Evolutionary conservation across 352 stramenopile genomes (phyloP).

Genomic region (Globisporangium rhizosaccharum): DNA sequence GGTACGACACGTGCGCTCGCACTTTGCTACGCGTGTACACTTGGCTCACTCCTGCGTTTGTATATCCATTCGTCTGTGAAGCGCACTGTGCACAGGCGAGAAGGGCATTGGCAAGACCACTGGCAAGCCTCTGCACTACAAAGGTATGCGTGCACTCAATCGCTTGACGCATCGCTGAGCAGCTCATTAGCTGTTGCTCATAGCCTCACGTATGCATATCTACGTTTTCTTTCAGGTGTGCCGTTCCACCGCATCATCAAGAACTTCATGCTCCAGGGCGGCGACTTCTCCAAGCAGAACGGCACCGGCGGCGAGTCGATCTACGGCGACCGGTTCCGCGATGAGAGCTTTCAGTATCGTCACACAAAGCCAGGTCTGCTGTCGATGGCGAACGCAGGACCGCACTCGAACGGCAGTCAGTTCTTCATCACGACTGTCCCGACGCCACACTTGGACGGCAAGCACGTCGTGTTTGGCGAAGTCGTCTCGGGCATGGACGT

Average conservation of each 20-base stretch:
- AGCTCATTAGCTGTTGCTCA: neutral
- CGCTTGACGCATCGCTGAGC: neutral
- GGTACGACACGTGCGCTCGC: slow-evolving; percentile 11
- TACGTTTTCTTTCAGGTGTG: slow-evolving; percentile 22
- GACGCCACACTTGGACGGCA: slow-evolving; percentile 96
- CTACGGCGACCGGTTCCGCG: slow-evolving; percentile 76
- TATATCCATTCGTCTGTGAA: neutral
- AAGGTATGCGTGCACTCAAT: slow-evolving; percentile 16
- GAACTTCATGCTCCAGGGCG: slow-evolving; percentile 82
- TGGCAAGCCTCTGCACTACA: slow-evolving; percentile 55
- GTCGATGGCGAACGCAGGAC: slow-evolving; percentile 92
- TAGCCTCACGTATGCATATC: neutral
- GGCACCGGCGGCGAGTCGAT: slow-evolving; percentile 84
- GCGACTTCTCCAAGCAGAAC: slow-evolving; percentile 73
- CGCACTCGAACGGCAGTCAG: slow-evolving; percentile 74
- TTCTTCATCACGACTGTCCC: slow-evolving; percentile 83
- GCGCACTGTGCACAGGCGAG: slow-evolving; percentile 63
- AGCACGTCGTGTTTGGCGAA: slow-evolving; percentile 99
- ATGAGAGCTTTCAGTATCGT: slow-evolving; percentile 94
- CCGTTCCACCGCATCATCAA: slow-evolving; percentile 85
- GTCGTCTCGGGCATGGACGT: slow-evolving; percentile 79
- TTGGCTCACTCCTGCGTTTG: too few relatives aligned
- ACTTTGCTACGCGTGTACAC: neutral
- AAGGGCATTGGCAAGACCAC: slow-evolving; percentile 56
- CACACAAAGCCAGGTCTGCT: slow-evolving; percentile 92